Evolutionary conservation across 2,329 filamentous ascomycete species (phyloP).

Genomic region (Oidium heveae): DNA sequence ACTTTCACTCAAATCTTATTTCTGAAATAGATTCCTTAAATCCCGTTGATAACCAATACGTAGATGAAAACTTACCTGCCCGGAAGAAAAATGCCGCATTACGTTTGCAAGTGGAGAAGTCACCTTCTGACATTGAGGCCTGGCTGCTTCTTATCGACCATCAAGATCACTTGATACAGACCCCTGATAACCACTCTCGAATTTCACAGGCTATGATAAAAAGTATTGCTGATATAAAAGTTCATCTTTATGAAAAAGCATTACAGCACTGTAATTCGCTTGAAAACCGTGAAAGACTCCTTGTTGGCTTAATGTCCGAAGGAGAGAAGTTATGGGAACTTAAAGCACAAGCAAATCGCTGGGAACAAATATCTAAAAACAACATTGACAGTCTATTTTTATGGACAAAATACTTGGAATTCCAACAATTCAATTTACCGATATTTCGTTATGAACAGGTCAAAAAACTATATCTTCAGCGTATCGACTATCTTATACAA

Average conservation of each 20-base stretch:
- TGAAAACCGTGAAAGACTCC: conserved; percentile 29
- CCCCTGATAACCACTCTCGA: conserved; percentile 20
- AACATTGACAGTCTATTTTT: conserved; percentile 33
- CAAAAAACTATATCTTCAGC: conserved; percentile 30
- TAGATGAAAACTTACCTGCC: conserved; percentile 19
- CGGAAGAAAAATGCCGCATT: conserved; percentile 34
- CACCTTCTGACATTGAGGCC: conserved; percentile 38
- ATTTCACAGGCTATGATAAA: conserved; percentile 34
- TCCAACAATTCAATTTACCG: conserved; percentile 40
- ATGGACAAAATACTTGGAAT: conserved; percentile 52
- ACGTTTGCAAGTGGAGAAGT: conserved; percentile 33
- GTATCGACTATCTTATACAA: conserved; percentile 22
- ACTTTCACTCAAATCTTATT: conserved; percentile 8
- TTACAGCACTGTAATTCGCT: conserved; percentile 26
- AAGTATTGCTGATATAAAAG: conserved; percentile 53
- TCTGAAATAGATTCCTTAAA: conserved; percentile 11
- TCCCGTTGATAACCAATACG: conserved; percentile 16
- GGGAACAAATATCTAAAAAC: conserved; percentile 33
- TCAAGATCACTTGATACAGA: conserved; percentile 41
- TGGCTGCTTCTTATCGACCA: conserved; percentile 64
- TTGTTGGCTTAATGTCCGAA: conserved; percentile 47
- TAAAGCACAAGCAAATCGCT: conserved; percentile 33
- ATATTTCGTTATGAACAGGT: conserved; percentile 43
- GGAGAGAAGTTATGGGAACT: conserved; percentile 49
- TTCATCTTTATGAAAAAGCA: conserved; percentile 59